Conservation (phyloP, 2,329 filamentous ascomycete species). For the Cladorrhinum sp. region DNA sequence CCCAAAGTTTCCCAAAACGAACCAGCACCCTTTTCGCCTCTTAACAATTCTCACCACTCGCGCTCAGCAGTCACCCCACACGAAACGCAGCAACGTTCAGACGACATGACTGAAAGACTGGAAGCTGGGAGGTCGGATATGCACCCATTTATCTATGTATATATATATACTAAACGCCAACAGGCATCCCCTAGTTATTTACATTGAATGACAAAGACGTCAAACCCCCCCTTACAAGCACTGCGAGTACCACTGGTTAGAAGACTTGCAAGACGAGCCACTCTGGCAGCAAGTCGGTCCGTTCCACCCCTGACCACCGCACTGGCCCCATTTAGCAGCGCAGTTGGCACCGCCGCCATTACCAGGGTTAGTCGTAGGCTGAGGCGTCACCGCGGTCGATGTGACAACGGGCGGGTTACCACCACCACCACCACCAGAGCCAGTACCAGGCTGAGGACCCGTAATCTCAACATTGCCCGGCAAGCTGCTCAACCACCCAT, state of each 20-base stretch:
- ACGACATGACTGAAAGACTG: too few species aligned
- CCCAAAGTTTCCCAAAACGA: too few species aligned
- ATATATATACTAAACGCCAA: too few species aligned
- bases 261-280: conserved; percentile 13
- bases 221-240: conserved; percentile 9
- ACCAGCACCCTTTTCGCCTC: too few species aligned
- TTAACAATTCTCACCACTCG: too few species aligned
- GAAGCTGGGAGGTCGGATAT: too few species aligned
- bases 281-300: conserved; percentile 18
- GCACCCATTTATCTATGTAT: too few species aligned
- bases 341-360: conserved; percentile 6
- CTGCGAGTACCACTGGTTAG: conserved; percentile 18
- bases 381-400: not conserved
- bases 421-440: not conserved
- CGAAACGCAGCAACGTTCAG: too few species aligned
- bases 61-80: too few species aligned
- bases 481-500: conserved; percentile 13
- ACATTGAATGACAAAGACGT: not conserved
- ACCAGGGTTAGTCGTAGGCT: conserved; percentile 7
- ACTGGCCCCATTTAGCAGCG: conserved; percentile 16
- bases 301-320: conserved; percentile 11
- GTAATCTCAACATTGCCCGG: conserved; percentile 12
- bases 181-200: not conserved
- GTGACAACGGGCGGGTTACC: not conserved
- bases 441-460: conserved; percentile 16